Conservation (phyloP, 371 early-diverging fungal species). For the Mortierella sp. region DNA sequence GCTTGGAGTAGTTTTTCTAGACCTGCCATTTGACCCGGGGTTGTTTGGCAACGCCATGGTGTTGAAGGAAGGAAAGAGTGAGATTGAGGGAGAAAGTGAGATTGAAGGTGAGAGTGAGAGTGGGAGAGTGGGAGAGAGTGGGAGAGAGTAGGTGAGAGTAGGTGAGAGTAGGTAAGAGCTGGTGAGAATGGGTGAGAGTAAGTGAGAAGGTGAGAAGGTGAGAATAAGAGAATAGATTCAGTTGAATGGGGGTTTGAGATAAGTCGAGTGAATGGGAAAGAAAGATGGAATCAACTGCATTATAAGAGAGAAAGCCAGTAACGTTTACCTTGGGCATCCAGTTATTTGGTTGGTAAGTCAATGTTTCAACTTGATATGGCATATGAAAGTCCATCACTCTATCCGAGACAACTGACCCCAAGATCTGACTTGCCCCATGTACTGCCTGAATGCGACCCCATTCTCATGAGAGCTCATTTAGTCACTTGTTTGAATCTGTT, state of each 20-base stretch:
- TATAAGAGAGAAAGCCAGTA: neutral
- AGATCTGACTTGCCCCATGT: neutral
- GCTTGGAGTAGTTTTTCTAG: slow-evolving; percentile 2
- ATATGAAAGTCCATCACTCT: neutral
- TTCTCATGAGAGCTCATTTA: slow-evolving; percentile 1
- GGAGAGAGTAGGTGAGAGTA: no score
- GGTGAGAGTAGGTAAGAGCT: no score
- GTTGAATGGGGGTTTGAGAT: no score
- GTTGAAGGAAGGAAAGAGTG: neutral
- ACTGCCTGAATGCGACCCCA: neutral
- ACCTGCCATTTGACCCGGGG: slow-evolving; percentile 14
- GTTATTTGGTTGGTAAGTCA: neutral
- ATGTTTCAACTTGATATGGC: neutral
- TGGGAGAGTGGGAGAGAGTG: no score
- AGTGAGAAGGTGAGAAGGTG: neutral
- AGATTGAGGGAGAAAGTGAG: neutral
- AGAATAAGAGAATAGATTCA: neutral
- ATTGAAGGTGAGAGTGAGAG: neutral
- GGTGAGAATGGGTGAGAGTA: neutral
- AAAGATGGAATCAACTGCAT: neutral
- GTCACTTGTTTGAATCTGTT: neutral
- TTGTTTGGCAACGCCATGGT: slow-evolving; percentile 12
- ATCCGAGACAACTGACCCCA: neutral
- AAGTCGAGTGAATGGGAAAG: no score
- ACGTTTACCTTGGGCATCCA: no score